Percentiles rank a stretch among this genome's conserved stretches.
These are phyloP conservation scores for Rhexocercosporidium sp. DNA, from an alignment of 2,329 filamentous ascomycete species.

Conservation along the genomic window DNA sequence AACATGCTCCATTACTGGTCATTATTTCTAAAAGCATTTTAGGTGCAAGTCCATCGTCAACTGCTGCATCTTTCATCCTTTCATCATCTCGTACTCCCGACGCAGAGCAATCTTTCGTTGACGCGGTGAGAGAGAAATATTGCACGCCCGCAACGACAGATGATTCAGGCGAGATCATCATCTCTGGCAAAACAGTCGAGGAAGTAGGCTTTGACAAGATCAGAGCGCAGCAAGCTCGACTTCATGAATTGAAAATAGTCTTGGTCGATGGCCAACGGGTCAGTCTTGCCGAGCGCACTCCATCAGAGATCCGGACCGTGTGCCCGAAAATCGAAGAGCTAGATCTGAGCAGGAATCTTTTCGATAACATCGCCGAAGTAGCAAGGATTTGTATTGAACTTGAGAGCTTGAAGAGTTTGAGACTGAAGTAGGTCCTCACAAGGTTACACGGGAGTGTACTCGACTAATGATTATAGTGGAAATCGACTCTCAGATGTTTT, in stretches of 20 bases:
- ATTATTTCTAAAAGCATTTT: conserved; percentile 14
- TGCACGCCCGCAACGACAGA: conserved; percentile 58
- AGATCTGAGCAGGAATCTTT: conserved; percentile 84
- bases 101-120: conserved; percentile 71
- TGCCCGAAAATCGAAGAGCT: conserved; percentile 76
- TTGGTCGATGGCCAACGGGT: conserved; percentile 81
- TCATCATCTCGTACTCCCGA: conserved; percentile 76
- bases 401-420: conserved; percentile 67
- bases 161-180: conserved; percentile 56
- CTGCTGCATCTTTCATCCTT: conserved; percentile 85
- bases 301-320: conserved; percentile 46
- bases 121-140: conserved; percentile 85
- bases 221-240: conserved; percentile 74
- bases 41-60: conserved; percentile 67
- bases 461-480: conserved; percentile 56
- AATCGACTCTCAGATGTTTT: conserved; percentile 71
- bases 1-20: not conserved
- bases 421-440: conserved; percentile 66
- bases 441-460: not conserved
- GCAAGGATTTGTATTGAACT: conserved; percentile 74
- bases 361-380: conserved; percentile 71
- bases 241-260: conserved; percentile 79
- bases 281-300: conserved; percentile 42
- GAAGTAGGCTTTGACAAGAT: conserved; percentile 97
- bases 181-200: conserved; percentile 83